These are phyloP conservation scores for Taxillus chinensis DNA, from an alignment of 164 flowering plant species.

Conservation along the genomic window DNA sequence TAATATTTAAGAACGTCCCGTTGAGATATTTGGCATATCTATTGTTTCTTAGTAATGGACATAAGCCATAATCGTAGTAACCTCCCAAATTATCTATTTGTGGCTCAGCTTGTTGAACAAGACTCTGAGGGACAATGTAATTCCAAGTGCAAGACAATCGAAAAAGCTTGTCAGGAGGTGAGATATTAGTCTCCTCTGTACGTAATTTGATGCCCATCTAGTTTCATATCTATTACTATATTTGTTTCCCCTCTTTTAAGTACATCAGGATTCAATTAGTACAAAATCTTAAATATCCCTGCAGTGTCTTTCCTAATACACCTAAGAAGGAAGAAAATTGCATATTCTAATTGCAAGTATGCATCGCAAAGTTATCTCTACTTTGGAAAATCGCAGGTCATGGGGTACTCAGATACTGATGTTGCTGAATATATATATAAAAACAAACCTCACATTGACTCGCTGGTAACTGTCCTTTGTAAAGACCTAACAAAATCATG, in stretches of 20 bases:
- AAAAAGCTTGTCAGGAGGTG: conserved; percentile 89
- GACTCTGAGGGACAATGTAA: conserved; percentile 80
- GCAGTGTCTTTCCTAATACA: no score
- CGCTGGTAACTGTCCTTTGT: conserved; percentile 57
- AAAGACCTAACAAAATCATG: conserved; percentile 77
- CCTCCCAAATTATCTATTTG: not conserved
- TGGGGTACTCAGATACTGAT: conserved; percentile 93
- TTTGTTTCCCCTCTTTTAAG: not conserved
- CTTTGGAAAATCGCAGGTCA: conserved; percentile 39
- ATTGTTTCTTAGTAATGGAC: no score
- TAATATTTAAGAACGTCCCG: no score
- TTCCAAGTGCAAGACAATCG: conserved; percentile 89
- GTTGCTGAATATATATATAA: conserved; percentile 73
- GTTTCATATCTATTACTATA: not conserved
- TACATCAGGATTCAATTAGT: not conserved
- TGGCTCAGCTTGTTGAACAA: conserved; percentile 69
- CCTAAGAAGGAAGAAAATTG: no score
- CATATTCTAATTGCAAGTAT: no score
- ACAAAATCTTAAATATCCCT: no score
- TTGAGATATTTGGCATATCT: no score
- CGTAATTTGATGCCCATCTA: not conserved
- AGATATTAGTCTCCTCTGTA: conserved; percentile 3
- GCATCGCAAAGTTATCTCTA: no score
- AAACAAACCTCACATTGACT: conserved; percentile 48
- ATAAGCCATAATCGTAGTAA: no score